Base-by-base conservation (phyloP, 106 monocot species). In the Dactylorhiza incarnata region DNA sequence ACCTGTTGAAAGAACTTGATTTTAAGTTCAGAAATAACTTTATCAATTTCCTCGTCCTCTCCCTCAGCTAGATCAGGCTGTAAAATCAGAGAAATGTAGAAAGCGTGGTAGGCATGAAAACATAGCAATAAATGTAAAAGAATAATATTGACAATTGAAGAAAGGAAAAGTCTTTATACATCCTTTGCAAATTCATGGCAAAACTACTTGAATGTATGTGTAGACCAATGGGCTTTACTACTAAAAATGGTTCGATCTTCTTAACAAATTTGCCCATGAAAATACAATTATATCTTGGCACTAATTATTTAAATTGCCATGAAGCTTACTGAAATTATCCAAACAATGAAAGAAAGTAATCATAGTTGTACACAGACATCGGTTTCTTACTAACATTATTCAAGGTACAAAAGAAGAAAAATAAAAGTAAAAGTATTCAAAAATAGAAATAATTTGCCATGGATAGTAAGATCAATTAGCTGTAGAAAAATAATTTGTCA, bases 31-130 rank as follows among this genome's bases (percentile, higher is more conserved):
- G 73, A 77, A 61, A 92, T 70, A 68, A 73, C 85, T 74, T 65
- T 89, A 52, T 78, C 83, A 71, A 92, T 81, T 46, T 89, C 87
- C 13, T 82, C 80, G 70, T 79, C 86, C 29, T 86, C 82, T 54
- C 81, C 84, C 24, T 91, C 85, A 69, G 78, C 48, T 54, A 87
- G 77, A 83, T 85, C 83, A 79, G 87, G 85, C 90, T 91, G 90
- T 26, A 65, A 58, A 22, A 75, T 46, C 65, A n/a, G 77, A 25
- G 29, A 83, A 79, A 73, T 73, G 49, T 5, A 23, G n/a, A 49
- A 49, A 14, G 12, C 19, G 19, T 1, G 20, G 13, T 51, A 44
- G 45, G 3, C 69, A 69, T 45, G 45, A 0, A 17, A 52, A 66
- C 14, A 61, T 45, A 67, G 12, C 61, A 22, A 23, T 61, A 5